These are phyloP conservation scores for Mariannaea elegans DNA, from an alignment of 2,329 filamentous ascomycete genomes.

Conservation along the genomic window DNA sequence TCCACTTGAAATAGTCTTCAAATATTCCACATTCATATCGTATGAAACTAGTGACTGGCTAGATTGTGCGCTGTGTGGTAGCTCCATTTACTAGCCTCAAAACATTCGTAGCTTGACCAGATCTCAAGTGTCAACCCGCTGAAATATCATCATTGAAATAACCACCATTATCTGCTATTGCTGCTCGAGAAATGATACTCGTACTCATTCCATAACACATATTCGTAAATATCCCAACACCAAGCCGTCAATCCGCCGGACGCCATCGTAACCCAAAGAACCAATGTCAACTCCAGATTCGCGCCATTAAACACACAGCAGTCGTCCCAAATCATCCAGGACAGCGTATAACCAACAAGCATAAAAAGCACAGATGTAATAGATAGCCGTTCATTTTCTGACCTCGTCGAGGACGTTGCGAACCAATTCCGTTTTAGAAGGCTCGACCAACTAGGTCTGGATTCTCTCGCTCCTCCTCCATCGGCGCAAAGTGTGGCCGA, in stretches of 20 bases:
- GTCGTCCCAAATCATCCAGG: not conserved
- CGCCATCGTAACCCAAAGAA: slow-evolving; percentile 5
- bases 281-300: not conserved
- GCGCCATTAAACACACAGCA: not conserved
- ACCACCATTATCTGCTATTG: not conserved
- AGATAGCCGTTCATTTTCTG: not conserved
- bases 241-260: slow-evolving; percentile 4
- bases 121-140: no score
- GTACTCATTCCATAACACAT: slow-evolving; percentile 7
- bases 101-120: no score
- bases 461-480: slow-evolving; percentile 47
- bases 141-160: not conserved
- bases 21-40: no score
- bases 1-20: no score
- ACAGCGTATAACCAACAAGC: not conserved
- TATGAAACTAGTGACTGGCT: no score
- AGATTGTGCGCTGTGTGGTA: no score
- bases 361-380: not conserved
- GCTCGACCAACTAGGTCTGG: slow-evolving; percentile 30
- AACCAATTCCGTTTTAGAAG: not conserved
- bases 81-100: no score
- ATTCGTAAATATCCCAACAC: not conserved
- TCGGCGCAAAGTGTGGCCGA: slow-evolving; percentile 44
- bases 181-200: not conserved
- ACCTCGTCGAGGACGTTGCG: not conserved